phyloP scores from a whole-genome alignment of 148 eudicot genomes.

The Persicaria maculosa region DNA sequence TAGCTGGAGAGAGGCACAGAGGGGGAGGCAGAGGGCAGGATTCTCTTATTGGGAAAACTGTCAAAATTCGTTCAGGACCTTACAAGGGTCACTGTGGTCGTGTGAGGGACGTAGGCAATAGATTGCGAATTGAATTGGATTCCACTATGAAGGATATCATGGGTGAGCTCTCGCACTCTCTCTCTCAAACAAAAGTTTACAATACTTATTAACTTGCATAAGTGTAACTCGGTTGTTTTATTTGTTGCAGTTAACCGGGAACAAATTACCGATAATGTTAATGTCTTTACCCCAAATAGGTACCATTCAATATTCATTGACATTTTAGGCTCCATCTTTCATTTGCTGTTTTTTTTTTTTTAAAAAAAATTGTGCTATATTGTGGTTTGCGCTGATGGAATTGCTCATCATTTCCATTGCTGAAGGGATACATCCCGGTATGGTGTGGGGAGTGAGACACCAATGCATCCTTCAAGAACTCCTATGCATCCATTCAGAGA shows the following conservation, averaged over 20 bases:
- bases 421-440: constrained; percentile 61
- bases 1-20: constrained; percentile 68
- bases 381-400: constrained; percentile 8
- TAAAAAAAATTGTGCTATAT: not conserved
- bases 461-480: constrained; percentile 95
- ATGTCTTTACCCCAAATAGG: constrained; percentile 70
- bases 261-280: constrained; percentile 66
- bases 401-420: too few species aligned
- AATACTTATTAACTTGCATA: not conserved
- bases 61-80: constrained; percentile 78
- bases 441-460: constrained; percentile 95
- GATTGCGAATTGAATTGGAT: constrained; percentile 83
- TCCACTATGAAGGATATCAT: constrained; percentile 86
- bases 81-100: constrained; percentile 91
- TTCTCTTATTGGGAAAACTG: constrained; percentile 63
- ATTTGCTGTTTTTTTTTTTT: not conserved
- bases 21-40: constrained; percentile 96
- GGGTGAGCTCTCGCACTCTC: constrained; percentile 46
- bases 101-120: constrained; percentile 72
- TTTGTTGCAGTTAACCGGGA: constrained; percentile 66
- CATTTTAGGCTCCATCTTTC: not conserved
- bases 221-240: not conserved
- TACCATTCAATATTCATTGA: constrained; percentile 14
- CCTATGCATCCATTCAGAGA: constrained; percentile 96
- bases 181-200: not conserved